Percentiles rank a stretch among this genome's conserved stretches.
These are phyloP conservation scores for Craspedostauros australis DNA, from an alignment of 108 stramenopile species.

Conservation along the genomic window DNA sequence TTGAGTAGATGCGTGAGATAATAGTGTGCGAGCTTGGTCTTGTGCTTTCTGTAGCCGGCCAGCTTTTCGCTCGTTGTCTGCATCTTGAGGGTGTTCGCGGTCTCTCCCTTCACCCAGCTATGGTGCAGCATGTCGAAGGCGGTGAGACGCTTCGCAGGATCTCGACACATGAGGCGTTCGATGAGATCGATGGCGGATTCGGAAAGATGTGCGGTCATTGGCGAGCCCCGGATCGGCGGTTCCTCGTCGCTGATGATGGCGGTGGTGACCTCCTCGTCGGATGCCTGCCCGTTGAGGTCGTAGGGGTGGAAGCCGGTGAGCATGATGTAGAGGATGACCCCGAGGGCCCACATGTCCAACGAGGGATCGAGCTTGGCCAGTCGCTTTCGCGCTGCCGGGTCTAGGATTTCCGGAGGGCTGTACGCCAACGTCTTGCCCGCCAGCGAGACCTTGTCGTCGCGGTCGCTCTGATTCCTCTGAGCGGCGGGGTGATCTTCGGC, in stretches of 20 bases:
- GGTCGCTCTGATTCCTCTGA: not conserved
- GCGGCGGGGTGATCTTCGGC: not conserved
- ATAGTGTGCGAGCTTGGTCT: conserved; percentile 43
- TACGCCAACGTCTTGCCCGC: conserved; percentile 62
- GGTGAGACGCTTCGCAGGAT: conserved; percentile 67
- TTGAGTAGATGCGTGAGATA: no score
- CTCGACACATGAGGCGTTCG: conserved; percentile 48
- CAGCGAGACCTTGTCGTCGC: not conserved
- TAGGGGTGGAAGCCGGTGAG: conserved; percentile 79
- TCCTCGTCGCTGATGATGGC: conserved; percentile 26
- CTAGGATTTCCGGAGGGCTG: conserved; percentile 70
- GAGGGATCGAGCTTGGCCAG: conserved; percentile 18
- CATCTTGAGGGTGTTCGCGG: conserved; percentile 62
- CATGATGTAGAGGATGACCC: conserved; percentile 85
- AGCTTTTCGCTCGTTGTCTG: conserved; percentile 48
- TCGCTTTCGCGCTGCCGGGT: conserved; percentile 7
- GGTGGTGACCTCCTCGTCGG: conserved; percentile 60
- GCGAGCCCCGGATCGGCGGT: conserved; percentile 34
- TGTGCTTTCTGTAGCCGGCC: conserved; percentile 38
- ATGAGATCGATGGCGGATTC: conserved; percentile 70
- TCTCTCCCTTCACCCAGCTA: conserved; percentile 84
- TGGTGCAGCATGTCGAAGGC: conserved; percentile 77
- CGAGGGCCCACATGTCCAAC: conserved; percentile 76
- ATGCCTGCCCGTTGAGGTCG: conserved; percentile 49
- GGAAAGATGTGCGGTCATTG: conserved; percentile 47